These are phyloP conservation scores for Ophiostoma pallidulum DNA, from an alignment of 2,329 filamentous ascomycete species.

Conservation along the genomic window DNA sequence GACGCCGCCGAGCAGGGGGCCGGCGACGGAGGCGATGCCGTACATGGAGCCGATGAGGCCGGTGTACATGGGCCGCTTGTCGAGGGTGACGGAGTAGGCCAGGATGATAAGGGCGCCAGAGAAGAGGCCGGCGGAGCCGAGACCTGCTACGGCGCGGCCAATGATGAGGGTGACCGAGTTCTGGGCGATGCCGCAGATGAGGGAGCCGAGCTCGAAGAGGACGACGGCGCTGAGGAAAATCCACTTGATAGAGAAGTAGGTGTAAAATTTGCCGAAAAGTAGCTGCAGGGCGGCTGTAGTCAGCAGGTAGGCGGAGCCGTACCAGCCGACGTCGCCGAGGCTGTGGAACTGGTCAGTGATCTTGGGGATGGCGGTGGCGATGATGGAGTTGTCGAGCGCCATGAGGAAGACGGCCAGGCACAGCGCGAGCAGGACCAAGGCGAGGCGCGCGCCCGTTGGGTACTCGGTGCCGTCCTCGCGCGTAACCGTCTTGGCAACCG, in stretches of 20 bases:
- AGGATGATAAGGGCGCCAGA: slow-evolving; percentile 29
- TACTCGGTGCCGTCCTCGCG: slow-evolving; percentile 32
- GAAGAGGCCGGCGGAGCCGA: slow-evolving; percentile 30
- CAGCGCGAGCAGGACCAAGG: slow-evolving; percentile 33
- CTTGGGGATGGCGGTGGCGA: slow-evolving; percentile 28
- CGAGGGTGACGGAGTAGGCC: slow-evolving; percentile 17
- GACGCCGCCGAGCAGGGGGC: slow-evolving; percentile 20
- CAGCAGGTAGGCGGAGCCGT: slow-evolving; percentile 30
- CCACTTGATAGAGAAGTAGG: slow-evolving; percentile 28
- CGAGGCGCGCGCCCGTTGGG: slow-evolving; percentile 27
- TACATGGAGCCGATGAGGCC: slow-evolving; percentile 33
- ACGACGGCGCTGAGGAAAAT: slow-evolving; percentile 25
- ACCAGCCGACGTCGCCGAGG: slow-evolving; percentile 34
- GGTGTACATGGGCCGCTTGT: slow-evolving; percentile 16
- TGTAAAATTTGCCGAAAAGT: slow-evolving; percentile 28
- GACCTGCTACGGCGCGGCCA: slow-evolving; percentile 19
- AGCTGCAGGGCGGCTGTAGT: slow-evolving; percentile 26
- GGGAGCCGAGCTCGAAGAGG: slow-evolving; percentile 29
- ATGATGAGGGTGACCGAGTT: slow-evolving; percentile 19
- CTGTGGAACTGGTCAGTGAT: slow-evolving; percentile 28
- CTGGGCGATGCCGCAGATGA: slow-evolving; percentile 23
- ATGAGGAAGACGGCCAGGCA: slow-evolving; percentile 36
- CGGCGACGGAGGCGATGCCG: slow-evolving; percentile 27
- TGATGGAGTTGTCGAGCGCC: slow-evolving; percentile 28
- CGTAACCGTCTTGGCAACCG: slow-evolving; percentile 18